Evolutionary conservation across 805 yeast genomes (phyloP).

Genomic region (Candida easanensis): DNA sequence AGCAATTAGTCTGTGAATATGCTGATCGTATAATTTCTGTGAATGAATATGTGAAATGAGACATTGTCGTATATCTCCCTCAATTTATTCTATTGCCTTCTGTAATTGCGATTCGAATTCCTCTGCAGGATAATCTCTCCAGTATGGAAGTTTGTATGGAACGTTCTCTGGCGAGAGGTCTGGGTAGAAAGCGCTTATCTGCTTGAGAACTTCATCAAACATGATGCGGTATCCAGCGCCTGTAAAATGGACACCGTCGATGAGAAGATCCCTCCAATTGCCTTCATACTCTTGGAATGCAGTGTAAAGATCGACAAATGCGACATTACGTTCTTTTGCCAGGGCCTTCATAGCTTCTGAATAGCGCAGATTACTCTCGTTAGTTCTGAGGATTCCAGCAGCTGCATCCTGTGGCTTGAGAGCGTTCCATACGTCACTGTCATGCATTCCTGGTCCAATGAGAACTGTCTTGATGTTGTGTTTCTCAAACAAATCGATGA

Average conservation of each 20-base stretch:
- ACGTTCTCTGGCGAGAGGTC: conserved; percentile 43
- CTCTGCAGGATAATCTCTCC: conserved; percentile 35
- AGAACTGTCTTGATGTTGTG: conserved; percentile 51
- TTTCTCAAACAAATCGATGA: conserved; percentile 40
- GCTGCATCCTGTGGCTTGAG: conserved; percentile 31
- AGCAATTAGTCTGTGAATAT: too few relatives aligned
- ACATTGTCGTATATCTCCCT: too few relatives aligned
- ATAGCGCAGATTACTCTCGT: conserved; percentile 45
- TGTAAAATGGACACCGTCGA: conserved; percentile 61
- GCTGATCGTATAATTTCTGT: too few relatives aligned
- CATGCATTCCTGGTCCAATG: conserved; percentile 62
- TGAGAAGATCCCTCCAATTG: conserved; percentile 39
- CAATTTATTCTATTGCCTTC: background rate
- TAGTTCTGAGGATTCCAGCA: conserved; percentile 43
- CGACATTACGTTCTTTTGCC: conserved; percentile 45
- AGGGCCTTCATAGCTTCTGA: conserved; percentile 46
- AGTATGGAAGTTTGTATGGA: conserved; percentile 35
- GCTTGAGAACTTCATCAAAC: conserved; percentile 40
- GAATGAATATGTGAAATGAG: too few relatives aligned
- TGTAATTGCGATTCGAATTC: conserved; percentile 6
- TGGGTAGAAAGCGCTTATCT: conserved; percentile 44
- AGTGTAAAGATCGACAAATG: conserved; percentile 55
- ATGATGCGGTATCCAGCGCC: conserved; percentile 51
- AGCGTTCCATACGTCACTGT: conserved; percentile 40
- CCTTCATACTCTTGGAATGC: conserved; percentile 39